Base-by-base conservation (phyloP, 768 basidiomycete genomes). In the Xerocomellus dryophilus region DNA sequence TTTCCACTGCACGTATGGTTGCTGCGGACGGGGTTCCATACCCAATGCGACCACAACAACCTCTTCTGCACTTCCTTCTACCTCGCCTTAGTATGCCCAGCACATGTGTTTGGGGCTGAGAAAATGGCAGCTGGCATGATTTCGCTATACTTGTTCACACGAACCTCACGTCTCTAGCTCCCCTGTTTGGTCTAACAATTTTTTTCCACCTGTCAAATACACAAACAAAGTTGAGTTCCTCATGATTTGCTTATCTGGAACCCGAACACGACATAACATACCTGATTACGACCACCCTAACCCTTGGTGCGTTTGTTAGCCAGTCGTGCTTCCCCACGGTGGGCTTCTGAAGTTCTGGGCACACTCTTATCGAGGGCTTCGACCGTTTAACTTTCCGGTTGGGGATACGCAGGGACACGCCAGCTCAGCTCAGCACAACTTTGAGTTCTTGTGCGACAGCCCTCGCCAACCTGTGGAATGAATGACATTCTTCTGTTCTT, bases 201-300 rank as follows among this genome's bases (percentile, higher is more conserved):
- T 43, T 46, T 53, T 32, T 23, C 48, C 39, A 39, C 25, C 12
- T 21, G 32, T 40, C 47, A 47, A 46, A 39, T 31, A 27, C 34
- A 18, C 36, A 23, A 51, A 53, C 51, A 59, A 62, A 51, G 58
- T 66, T 53, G 54, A 32, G 46, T 54, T 65, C 29, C 49, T 44
- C 36, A 18, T 29, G 35, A 20, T 18, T 54, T 20, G 40, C 36
- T 40, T 51, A 18, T 59, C n/a, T 50, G 39, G 42, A 27, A 41
- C n/a, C 12, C 34, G 31, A 43, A 44, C 25, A 42, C 20, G 23
- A 31, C 23, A 32, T 35, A 7, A 36, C 23, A 25, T 25, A 4
- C 31, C 35, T 20, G 23, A 44, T 61, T 53, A 61, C 58, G 51
- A 44, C 20, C 32, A 45, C 31, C n/a, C 29, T 29, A 7, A 29